Percentiles rank a stretch among this genome's conserved stretches.
phyloP scores from a whole-genome alignment of 129 eudicot genomes.

The Glebionis coronaria region DNA sequence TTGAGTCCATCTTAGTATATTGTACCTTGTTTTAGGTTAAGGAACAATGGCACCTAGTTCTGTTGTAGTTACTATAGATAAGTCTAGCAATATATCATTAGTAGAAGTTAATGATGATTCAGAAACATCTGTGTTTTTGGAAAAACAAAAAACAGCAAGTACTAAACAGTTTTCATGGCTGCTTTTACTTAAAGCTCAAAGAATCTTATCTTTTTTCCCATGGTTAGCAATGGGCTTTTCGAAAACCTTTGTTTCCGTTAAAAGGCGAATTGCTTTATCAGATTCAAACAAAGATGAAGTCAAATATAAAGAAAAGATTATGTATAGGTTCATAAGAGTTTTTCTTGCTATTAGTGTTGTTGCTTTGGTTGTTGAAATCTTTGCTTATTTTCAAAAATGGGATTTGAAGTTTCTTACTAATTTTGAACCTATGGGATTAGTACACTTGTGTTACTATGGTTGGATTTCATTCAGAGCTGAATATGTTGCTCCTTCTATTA shows the following conservation, averaged over 20 bases:
- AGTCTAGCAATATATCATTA: constrained; percentile 44
- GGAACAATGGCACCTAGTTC: constrained; percentile 50
- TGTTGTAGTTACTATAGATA: constrained; percentile 46
- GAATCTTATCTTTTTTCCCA: constrained; percentile 44
- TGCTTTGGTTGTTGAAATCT: constrained; percentile 60
- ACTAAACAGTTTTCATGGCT: constrained; percentile 72
- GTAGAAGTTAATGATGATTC: constrained; percentile 43
- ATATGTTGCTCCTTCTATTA: constrained; percentile 64
- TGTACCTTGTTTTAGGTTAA: constrained; percentile 5
- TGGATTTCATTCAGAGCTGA: constrained; percentile 75
- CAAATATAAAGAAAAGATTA: constrained; percentile 50
- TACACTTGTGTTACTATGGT: constrained; percentile 57
- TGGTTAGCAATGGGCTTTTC: constrained; percentile 53
- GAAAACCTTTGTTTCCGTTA: constrained; percentile 38
- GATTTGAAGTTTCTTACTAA: constrained; percentile 58
- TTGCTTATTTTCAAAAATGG: constrained; percentile 78
- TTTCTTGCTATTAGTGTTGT: constrained; percentile 59
- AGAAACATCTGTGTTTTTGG: constrained; percentile 39
- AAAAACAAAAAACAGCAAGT: constrained; percentile 67
- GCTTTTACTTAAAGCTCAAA: constrained; percentile 61
- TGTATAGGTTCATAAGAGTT: constrained; percentile 68
- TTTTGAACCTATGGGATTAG: constrained; percentile 47
- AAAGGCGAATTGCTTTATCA: constrained; percentile 55
- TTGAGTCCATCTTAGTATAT: constrained; percentile 27
- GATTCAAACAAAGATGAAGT: constrained; percentile 62